A percentile compares a stretch with the other conserved stretches of the same genome.
phyloP scores from a whole-genome alignment of 2,329 filamentous ascomycete genomes.

The Emergomyces africanus region DNA sequence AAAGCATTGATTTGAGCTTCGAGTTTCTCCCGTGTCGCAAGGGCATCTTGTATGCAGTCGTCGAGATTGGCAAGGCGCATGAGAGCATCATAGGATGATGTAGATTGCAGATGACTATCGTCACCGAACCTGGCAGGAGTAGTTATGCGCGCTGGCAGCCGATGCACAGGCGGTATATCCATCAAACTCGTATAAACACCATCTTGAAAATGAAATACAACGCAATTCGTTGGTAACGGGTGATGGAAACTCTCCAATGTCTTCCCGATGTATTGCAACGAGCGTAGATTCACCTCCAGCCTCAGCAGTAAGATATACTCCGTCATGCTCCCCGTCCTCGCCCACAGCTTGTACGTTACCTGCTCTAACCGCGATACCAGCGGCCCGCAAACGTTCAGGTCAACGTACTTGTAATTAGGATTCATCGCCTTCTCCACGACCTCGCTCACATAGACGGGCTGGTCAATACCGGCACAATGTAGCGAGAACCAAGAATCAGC shows the following conservation, averaged over 20 bases:
- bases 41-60: constrained; percentile 78
- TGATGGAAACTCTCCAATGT: constrained; percentile 51
- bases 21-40: constrained; percentile 61
- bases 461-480: constrained; percentile 51
- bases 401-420: constrained; percentile 78
- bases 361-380: constrained; percentile 51
- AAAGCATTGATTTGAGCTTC: constrained; percentile 60
- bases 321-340: constrained; percentile 41
- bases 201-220: constrained; percentile 75
- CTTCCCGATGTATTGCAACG: constrained; percentile 66
- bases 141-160: constrained; percentile 2
- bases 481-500: constrained; percentile 85
- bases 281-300: constrained; percentile 55
- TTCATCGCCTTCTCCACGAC: constrained; percentile 69
- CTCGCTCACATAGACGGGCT: constrained; percentile 87
- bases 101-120: constrained; percentile 36
- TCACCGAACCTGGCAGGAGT: constrained; percentile 13
- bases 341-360: constrained; percentile 64
- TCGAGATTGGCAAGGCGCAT: constrained; percentile 83
- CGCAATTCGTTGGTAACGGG: constrained; percentile 64
- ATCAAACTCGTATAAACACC: constrained; percentile 68
- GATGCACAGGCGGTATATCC: constrained; percentile 45
- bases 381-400: constrained; percentile 52
- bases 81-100: constrained; percentile 74
- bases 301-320: constrained; percentile 56